Percentiles rank a stretch among this genome's conserved stretches.
Evolutionary conservation across 805 yeast species (phyloP).

Genomic region (Saccharomycopsis fodiens): DNA sequence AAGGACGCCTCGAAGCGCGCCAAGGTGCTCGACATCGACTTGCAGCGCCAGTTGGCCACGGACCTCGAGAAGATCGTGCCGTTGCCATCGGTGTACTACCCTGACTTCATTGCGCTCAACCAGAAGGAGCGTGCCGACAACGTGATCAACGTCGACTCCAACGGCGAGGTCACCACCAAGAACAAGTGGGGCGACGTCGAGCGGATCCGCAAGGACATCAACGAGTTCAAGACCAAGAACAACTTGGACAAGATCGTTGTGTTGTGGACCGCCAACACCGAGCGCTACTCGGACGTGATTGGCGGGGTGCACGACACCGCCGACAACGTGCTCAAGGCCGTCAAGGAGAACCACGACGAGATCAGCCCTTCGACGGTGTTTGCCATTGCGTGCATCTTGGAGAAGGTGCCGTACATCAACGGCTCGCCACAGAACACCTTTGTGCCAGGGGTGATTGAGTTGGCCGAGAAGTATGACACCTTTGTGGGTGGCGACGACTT

Average conservation of each 20-base stretch:
- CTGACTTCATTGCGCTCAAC: constrained; percentile 93
- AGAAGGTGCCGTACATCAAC: constrained; percentile 82
- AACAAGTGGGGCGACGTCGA: constrained; percentile 89
- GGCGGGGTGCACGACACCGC: constrained; percentile 84
- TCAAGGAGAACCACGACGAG: constrained; percentile 75
- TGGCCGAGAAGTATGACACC: constrained; percentile 68
- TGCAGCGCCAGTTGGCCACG: constrained; percentile 68
- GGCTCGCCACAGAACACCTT: constrained; percentile 98
- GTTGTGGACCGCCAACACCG: constrained; percentile 97
- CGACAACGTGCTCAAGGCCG: constrained; percentile 64
- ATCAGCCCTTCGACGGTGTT: constrained; percentile 90
- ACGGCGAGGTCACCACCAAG: constrained; percentile 42
- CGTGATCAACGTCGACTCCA: constrained; percentile 50
- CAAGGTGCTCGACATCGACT: constrained; percentile 75
- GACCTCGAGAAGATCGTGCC: constrained; percentile 59
- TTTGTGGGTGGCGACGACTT: constrained; percentile 97
- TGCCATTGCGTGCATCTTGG: constrained; percentile 89
- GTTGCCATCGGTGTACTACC: constrained; percentile 82
- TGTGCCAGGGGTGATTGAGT: constrained; percentile 89
- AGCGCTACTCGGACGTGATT: constrained; percentile 74
- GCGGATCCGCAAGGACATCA: constrained; percentile 75
- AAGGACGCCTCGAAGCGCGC: constrained; percentile 79
- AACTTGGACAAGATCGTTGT: constrained; percentile 80
- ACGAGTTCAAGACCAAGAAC: constrained; percentile 64
- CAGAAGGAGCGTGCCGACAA: constrained; percentile 90